Conservation (phyloP, 2,329 filamentous ascomycete genomes). For the Neoscytalidium dimidiatum region DNA sequence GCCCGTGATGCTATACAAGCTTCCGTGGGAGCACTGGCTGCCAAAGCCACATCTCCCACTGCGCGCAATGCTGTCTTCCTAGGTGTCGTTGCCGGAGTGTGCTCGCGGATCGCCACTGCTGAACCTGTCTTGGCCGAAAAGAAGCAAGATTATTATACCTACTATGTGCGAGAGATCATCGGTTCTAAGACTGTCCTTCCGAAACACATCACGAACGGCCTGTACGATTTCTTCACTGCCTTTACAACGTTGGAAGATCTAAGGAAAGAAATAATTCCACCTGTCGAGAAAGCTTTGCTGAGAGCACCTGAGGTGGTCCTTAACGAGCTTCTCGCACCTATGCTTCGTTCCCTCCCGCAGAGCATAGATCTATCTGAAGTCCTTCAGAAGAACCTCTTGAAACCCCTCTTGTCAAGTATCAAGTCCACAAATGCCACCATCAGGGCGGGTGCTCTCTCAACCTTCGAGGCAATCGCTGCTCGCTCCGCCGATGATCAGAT, state of each 20-base stretch:
- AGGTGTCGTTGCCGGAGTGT: slow-evolving; percentile 85
- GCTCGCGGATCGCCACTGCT: slow-evolving; percentile 66
- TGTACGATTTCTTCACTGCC: slow-evolving; percentile 78
- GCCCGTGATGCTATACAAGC: slow-evolving; percentile 63
- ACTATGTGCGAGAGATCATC: slow-evolving; percentile 83
- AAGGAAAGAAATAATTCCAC: slow-evolving; percentile 71
- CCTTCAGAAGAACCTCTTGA: slow-evolving; percentile 72
- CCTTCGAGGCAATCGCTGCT: slow-evolving; percentile 70
- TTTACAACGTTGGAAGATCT: slow-evolving; percentile 77
- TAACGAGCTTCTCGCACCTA: slow-evolving; percentile 72
- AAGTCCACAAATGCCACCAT: slow-evolving; percentile 85
- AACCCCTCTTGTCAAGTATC: slow-evolving; percentile 83
- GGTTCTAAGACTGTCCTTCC: slow-evolving; percentile 74
- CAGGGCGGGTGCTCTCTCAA: slow-evolving; percentile 71
- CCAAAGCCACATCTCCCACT: slow-evolving; percentile 65
- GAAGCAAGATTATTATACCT: slow-evolving; percentile 75
- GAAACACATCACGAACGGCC: slow-evolving; percentile 68
- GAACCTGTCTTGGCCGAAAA: slow-evolving; percentile 63
- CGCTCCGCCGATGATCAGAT: slow-evolving; percentile 60
- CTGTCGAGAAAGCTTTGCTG: slow-evolving; percentile 85
- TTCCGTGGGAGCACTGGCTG: slow-evolving; percentile 66
- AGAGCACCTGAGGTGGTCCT: slow-evolving; percentile 89
- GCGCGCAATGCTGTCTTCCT: slow-evolving; percentile 76
- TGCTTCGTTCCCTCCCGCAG: slow-evolving; percentile 69
- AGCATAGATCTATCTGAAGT: slow-evolving; percentile 76